Evolutionary conservation across 805 yeast genomes (phyloP), one percentile per base, ranked within the genome.

Genomic region (Metschnikowia colocasiae): DNA sequence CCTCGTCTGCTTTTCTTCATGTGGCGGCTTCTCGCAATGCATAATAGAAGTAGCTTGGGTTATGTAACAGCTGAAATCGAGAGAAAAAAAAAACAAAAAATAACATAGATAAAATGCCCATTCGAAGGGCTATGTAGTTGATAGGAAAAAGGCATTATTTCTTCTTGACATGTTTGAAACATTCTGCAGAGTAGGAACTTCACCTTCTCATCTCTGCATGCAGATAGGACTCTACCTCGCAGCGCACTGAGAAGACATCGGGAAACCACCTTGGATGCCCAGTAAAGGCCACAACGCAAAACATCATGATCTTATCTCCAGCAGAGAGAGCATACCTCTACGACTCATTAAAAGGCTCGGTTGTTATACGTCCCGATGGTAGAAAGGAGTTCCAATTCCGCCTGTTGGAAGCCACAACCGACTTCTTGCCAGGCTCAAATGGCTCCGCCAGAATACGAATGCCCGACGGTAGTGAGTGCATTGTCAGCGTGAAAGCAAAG

Each of bases 381-480:
- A 78, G 99, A 58, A 68, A 73, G 6, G 73, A 73, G 12, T 71
- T 76, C 49, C 97, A 90, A 63, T 86, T 87, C 60, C 76, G 97
- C 54, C 96, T 97, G 0, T 66, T 94, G 40, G 95, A 89, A 59
- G 87, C 95, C 3, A 81, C 81, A 12, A 81, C 87, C 6, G 84
- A 84, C 42, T 85, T 92, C 57, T 73, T 94, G 49, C 94, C 96
- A 0, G 80, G 83, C 43, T 86, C 97, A 3, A 88, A 92, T 67
- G 99, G 99, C 12, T 90, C 97, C 2, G 85, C 97, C 0, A 78
- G 96, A 68, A 80, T 92, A 16, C 77, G 90, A 53, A 78, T 89
- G 29, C 77, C 86, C 41, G 98, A 92, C 64, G 98, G 99, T 19
- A 81, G 89, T 51, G 98, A 94, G 66, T 89, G 96, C 58, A 84